Evolutionary conservation across 768 basidiomycete species (phyloP).

Genomic region (Boletus sp.): DNA sequence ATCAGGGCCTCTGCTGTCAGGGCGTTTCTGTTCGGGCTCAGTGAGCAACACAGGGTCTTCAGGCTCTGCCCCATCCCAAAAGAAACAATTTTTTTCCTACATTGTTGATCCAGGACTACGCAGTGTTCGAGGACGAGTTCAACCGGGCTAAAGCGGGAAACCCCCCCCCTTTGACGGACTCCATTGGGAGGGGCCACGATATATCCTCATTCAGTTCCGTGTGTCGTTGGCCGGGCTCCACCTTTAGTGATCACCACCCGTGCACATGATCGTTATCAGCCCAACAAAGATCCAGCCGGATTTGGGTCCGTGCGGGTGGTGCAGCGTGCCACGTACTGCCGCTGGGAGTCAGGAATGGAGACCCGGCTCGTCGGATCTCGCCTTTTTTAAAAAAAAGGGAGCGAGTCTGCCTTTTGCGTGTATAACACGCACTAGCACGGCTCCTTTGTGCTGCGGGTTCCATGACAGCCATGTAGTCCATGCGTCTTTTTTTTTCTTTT

Average conservation of each 20-base stretch:
- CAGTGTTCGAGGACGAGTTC: conserved; percentile 5
- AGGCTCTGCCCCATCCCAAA: conserved; percentile 34
- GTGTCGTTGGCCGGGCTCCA: conserved; percentile 14
- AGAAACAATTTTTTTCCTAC: conserved; percentile 24
- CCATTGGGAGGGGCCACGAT: background rate
- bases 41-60: conserved; percentile 21
- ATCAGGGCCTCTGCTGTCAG: too few relatives aligned
- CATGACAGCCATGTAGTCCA: conserved; percentile 56
- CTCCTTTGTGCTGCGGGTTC: too few relatives aligned
- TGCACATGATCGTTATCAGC: too few relatives aligned
- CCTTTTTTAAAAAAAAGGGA: conserved; percentile 65
- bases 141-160: background rate
- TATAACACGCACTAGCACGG: conserved; percentile 64
- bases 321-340: conserved; percentile 47
- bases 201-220: too few relatives aligned
- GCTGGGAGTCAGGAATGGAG: conserved; percentile 72
- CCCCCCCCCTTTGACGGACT: background rate
- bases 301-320: too few relatives aligned
- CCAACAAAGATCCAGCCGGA: too few relatives aligned
- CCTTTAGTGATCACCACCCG: background rate
- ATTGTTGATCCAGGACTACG: conserved; percentile 15
- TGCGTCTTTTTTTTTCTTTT: conserved; percentile 18
- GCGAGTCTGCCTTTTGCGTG: conserved; percentile 69
- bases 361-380: too few relatives aligned
- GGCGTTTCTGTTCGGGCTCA: too few relatives aligned